Evolutionary conservation across 2,329 filamentous ascomycete species (phyloP).

Genomic region (Cladosporium sp.): DNA sequence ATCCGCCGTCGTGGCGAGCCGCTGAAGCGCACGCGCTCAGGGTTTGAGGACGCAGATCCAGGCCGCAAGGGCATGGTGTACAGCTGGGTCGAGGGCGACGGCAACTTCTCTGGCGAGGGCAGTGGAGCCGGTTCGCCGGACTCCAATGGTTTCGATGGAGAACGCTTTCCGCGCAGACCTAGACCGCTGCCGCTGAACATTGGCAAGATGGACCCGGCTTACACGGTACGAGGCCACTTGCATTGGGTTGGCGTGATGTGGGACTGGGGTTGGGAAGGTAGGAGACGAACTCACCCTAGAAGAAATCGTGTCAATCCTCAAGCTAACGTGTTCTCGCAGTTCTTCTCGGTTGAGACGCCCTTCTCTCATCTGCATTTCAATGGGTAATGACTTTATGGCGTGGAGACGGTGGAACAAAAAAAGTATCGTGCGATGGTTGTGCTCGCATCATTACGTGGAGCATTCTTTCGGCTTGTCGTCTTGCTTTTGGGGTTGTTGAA

Average conservation of each 20-base stretch:
- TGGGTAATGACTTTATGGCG: no score
- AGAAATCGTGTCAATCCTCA: not conserved
- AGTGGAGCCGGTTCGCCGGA: constrained; percentile 11
- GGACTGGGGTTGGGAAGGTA: constrained; percentile 70
- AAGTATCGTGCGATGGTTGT: no score
- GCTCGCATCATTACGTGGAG: no score
- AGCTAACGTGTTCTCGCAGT: constrained; percentile 24
- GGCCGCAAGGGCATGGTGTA: constrained; percentile 32
- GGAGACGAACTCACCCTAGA: constrained; percentile 22
- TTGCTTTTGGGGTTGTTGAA: no score
- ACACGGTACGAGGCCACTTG: constrained; percentile 61
- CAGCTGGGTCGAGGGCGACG: constrained; percentile 24
- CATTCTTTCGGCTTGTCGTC: no score
- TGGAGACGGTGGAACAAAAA: no score
- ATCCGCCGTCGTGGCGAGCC: constrained; percentile 23
- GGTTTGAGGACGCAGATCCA: constrained; percentile 21
- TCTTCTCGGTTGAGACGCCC: constrained; percentile 35
- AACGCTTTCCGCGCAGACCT: constrained; percentile 14
- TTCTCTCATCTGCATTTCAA: not conserved
- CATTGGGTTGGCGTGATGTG: constrained; percentile 71
- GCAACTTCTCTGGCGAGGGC: constrained; percentile 1
- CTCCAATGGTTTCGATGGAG: constrained; percentile 6
- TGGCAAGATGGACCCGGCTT: constrained; percentile 51
- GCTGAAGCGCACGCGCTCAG: constrained; percentile 17
- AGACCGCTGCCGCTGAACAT: constrained; percentile 13